Evolutionary conservation across 1,284 basidiomycete species (phyloP).

Genomic region (Puccinia coronata): DNA sequence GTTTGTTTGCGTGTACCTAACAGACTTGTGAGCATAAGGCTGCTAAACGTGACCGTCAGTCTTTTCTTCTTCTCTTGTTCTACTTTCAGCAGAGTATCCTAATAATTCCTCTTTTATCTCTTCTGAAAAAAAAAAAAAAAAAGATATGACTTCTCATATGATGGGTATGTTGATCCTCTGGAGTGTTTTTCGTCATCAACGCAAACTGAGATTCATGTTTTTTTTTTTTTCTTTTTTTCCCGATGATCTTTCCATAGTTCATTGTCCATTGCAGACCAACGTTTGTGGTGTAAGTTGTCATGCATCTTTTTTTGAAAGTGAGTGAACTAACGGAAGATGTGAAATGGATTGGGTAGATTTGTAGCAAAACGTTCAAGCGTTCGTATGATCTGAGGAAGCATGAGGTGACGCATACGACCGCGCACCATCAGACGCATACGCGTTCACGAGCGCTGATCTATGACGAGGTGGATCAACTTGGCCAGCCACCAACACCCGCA

Average conservation of each 20-base stretch:
- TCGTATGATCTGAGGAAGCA: constrained; percentile 46
- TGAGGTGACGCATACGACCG: constrained; percentile 41
- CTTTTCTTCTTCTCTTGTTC: not conserved
- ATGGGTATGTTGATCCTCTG: constrained; percentile 32
- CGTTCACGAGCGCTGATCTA: constrained; percentile 43
- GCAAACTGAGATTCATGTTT: not conserved
- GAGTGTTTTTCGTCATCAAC: no score
- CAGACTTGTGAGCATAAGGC: constrained; percentile 43
- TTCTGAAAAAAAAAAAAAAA: not conserved
- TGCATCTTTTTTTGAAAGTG: not conserved
- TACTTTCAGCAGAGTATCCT: not conserved
- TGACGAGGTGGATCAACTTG: constrained; percentile 22
- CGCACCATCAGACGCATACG: constrained; percentile 42
- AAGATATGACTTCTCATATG: constrained; percentile 49
- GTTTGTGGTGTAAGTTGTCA: constrained; percentile 38
- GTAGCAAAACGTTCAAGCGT: constrained; percentile 43
- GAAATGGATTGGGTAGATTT: no score
- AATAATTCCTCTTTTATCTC: not conserved
- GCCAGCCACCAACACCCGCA: not conserved
- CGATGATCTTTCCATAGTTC: constrained; percentile 2
- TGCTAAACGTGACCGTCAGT: constrained; percentile 47
- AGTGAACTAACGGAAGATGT: no score
- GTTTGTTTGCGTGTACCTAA: not conserved
- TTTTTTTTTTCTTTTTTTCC: not conserved
- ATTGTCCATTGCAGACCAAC: constrained; percentile 47